These are phyloP conservation scores for Solanum ahanhuiri DNA, from an alignment of 257 asterid genomes.

Conservation along the genomic window DNA sequence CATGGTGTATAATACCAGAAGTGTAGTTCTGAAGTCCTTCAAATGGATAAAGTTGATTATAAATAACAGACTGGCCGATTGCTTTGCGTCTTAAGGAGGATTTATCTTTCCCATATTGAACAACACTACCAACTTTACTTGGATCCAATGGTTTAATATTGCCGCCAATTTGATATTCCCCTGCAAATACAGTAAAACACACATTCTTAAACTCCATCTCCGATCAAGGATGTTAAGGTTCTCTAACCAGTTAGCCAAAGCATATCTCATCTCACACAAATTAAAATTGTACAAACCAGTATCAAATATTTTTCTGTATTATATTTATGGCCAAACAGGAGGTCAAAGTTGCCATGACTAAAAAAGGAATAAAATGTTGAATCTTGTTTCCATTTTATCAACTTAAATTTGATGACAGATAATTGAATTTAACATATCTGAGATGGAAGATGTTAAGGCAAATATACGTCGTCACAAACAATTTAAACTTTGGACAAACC, in stretches of 20 bases:
- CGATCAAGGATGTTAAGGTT: background rate
- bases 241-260: background rate
- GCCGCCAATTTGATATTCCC: slow-evolving; percentile 73
- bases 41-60: slow-evolving; percentile 72
- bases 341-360: background rate
- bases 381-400: background rate
- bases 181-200: slow-evolving; percentile 24
- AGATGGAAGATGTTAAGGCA: background rate
- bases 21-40: slow-evolving; percentile 79
- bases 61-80: slow-evolving; percentile 55
- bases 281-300: background rate
- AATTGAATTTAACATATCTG: background rate
- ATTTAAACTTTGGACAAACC: background rate
- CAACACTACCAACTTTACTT: slow-evolving; percentile 48
- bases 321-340: background rate
- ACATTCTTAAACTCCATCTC: background rate
- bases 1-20: slow-evolving; percentile 92
- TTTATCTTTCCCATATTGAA: slow-evolving; percentile 47
- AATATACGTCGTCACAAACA: background rate
- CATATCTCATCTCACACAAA: background rate
- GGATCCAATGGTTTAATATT: slow-evolving; percentile 54
- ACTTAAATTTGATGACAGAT: background rate
- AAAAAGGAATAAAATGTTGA: background rate
- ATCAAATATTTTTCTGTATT: background rate
- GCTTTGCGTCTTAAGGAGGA: slow-evolving; percentile 33